Percentiles rank a stretch among this genome's conserved stretches.
phyloP scores from a whole-genome alignment of 2,329 filamentous ascomycete genomes.

The Erysiphe neolycopersici region DNA sequence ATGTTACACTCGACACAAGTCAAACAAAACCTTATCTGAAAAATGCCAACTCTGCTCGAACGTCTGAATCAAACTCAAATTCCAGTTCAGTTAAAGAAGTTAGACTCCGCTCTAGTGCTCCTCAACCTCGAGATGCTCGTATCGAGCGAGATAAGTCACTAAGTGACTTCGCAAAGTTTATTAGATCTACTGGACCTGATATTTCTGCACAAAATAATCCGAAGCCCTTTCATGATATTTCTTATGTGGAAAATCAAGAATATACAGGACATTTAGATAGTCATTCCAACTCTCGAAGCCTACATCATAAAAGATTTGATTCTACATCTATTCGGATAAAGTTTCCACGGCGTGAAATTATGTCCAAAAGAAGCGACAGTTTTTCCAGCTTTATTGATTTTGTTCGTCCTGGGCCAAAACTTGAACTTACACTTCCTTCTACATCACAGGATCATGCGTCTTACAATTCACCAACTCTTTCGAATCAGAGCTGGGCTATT shows the following conservation, averaged over 20 bases:
- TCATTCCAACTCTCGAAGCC: too few species aligned
- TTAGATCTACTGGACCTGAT: conserved; percentile 37
- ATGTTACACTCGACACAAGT: conserved; percentile 2
- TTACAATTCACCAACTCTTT: too few species aligned
- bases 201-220: background rate
- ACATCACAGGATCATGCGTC: too few species aligned
- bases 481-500: too few species aligned
- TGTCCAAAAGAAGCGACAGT: conserved; percentile 31
- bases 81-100: conserved; percentile 5
- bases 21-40: background rate
- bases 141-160: conserved; percentile 38
- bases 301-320: background rate
- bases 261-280: too few species aligned
- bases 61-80: conserved; percentile 2
- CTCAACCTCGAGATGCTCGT: conserved; percentile 42
- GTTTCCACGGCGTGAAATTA: conserved; percentile 46
- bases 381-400: conserved; percentile 87
- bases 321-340: conserved; percentile 21
- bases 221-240: background rate
- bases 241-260: conserved; percentile 2
- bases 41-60: conserved; percentile 1
- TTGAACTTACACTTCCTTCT: conserved; percentile 6
- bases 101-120: conserved; percentile 6
- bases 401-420: conserved; percentile 52
- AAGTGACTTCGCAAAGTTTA: conserved; percentile 69